A percentile compares a stretch with the other conserved stretches of the same genome.
Evolutionary conservation across 2,329 filamentous ascomycete species (phyloP).

Genomic region (Clonostachys rhizophaga): DNA sequence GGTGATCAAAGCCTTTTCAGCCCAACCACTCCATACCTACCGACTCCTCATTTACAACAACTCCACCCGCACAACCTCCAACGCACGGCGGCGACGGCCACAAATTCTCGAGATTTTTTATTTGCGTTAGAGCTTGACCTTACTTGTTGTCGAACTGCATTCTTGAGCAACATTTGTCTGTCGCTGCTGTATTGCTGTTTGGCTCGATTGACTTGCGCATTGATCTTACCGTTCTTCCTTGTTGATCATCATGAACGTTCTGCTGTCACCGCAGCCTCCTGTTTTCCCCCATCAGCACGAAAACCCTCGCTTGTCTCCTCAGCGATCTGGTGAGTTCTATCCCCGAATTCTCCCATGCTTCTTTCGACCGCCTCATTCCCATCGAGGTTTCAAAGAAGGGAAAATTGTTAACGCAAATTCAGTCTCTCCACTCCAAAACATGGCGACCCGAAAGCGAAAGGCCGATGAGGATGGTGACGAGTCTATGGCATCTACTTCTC

Average conservation of each 20-base stretch:
- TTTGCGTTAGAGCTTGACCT: neutral
- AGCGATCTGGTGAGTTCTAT: conserved; percentile 48
- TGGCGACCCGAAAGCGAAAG: conserved; percentile 74
- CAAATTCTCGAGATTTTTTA: too few species aligned
- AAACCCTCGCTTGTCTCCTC: conserved; percentile 45
- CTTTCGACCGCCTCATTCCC: neutral
- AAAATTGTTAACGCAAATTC: neutral
- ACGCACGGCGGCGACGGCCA: neutral
- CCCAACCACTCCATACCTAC: neutral
- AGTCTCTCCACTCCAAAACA: conserved; percentile 44
- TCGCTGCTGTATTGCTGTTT: too few species aligned
- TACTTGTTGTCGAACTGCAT: neutral
- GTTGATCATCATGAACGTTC: conserved; percentile 50
- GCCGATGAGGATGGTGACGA: conserved; percentile 77
- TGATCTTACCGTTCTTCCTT: neutral
- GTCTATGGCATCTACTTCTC: conserved; percentile 85
- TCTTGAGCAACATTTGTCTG: neutral
- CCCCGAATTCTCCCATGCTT: neutral
- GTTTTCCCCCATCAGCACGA: conserved; percentile 57
- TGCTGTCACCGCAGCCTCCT: conserved; percentile 56
- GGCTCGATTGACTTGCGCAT: neutral
- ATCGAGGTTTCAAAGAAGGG: neutral
- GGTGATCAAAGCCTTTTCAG: too few species aligned
- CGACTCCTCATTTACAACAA: neutral
- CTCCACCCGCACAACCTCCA: neutral